Evolutionary conservation across 345 rosid genomes (phyloP).

Genomic region (Erucastrum elatum): DNA sequence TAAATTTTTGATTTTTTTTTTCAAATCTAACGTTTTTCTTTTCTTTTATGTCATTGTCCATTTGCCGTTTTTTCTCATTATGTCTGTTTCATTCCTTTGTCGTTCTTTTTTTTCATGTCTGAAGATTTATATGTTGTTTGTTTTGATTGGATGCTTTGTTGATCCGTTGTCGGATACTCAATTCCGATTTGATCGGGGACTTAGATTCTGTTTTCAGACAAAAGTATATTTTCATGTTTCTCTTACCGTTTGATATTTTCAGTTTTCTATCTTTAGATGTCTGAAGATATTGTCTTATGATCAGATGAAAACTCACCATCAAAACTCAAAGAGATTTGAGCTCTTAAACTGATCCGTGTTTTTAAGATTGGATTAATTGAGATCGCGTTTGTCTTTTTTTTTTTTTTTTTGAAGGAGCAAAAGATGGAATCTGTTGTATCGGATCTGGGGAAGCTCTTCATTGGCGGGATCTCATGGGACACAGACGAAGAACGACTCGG

Average conservation of each 20-base stretch:
- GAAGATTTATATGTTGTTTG: background rate
- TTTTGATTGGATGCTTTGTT: conserved; percentile 39
- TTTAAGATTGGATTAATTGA: background rate
- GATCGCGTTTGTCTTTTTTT: conserved; percentile 24
- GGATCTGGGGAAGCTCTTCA: conserved; percentile 97
- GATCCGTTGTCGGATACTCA: conserved; percentile 59
- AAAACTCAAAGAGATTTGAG: conserved; percentile 28
- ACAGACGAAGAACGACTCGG: conserved; percentile 87
- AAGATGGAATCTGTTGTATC: conserved; percentile 70
- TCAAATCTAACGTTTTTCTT: conserved; percentile 22
- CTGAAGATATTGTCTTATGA: conserved; percentile 26
- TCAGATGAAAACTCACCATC: conserved; percentile 5
- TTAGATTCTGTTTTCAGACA: conserved; percentile 53
- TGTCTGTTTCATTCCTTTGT: conserved; percentile 22
- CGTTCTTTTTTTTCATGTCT: conserved; percentile 5
- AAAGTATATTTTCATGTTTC: conserved; percentile 37
- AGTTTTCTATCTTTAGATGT: conserved; percentile 41
- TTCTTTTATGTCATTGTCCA: conserved; percentile 25
- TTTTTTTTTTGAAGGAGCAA: conserved; percentile 48
- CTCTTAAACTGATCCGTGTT: conserved; percentile 13
- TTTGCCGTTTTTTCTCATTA: conserved; percentile 39
- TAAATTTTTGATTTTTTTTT: conserved; percentile 22
- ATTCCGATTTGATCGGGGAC: conserved; percentile 48
- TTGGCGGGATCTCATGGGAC: conserved; percentile 99
- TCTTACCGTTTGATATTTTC: conserved; percentile 43